A percentile compares a stretch with the other conserved stretches of the same genome.
Conservation (phyloP, 495 filamentous ascomycete species). For the Pyrenula aspistea region DNA sequence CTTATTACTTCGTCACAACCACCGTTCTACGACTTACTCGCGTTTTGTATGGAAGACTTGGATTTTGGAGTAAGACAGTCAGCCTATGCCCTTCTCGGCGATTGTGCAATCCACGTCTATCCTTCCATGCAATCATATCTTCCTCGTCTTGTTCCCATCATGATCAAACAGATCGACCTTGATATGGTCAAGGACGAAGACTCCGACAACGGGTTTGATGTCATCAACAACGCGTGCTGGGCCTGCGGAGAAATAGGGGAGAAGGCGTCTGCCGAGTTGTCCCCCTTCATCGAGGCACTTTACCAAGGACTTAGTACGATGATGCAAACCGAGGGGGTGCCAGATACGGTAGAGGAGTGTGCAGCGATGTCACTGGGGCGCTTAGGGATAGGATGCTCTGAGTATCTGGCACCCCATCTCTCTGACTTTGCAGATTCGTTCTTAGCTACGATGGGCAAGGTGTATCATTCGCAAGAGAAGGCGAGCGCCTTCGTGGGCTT, state of each 20-base stretch:
- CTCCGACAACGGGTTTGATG: conserved; percentile 66
- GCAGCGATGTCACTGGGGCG: conserved; percentile 88
- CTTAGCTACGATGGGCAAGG: conserved; percentile 66
- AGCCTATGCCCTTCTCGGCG: conserved; percentile 87
- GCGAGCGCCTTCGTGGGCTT: conserved; percentile 87
- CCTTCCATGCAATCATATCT: conserved; percentile 66
- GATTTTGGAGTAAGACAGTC: conserved; percentile 93
- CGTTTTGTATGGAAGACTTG: conserved; percentile 84
- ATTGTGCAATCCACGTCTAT: conserved; percentile 94
- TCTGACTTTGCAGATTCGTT: conserved; percentile 70
- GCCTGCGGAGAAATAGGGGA: conserved; percentile 88
- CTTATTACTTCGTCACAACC: conserved; percentile 65
- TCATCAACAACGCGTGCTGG: conserved; percentile 98
- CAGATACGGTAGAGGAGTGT: conserved; percentile 88
- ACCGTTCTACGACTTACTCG: conserved; percentile 78
- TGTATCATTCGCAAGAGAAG: conserved; percentile 89
- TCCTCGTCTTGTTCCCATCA: conserved; percentile 56
- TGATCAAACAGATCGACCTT: conserved; percentile 81
- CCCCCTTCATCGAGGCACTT: conserved; percentile 63
- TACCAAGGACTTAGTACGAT: conserved; percentile 67
- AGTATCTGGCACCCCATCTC: conserved; percentile 70
- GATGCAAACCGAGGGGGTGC: conserved; percentile 69
- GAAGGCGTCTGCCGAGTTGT: conserved; percentile 55
- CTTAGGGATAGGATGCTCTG: conserved; percentile 70
- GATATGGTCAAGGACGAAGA: conserved; percentile 63